Conservation (phyloP, 1,284 basidiomycete species). For the Tilletia setariae region DNA sequence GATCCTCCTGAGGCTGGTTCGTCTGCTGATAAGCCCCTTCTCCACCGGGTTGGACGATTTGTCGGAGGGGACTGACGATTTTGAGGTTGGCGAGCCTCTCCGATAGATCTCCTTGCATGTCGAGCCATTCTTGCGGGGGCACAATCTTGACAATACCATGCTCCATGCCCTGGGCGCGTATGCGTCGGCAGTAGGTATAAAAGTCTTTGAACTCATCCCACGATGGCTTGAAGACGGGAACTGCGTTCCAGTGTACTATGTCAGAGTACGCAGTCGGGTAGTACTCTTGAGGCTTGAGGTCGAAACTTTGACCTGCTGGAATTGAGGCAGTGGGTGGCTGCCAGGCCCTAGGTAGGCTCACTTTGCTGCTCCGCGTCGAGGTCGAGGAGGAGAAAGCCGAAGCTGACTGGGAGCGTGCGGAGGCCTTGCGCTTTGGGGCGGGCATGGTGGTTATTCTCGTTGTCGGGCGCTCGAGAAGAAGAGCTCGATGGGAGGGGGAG, state of each 20-base stretch:
- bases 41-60: conserved; percentile 47
- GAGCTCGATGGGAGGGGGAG: not conserved
- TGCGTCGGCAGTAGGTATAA: conserved; percentile 45
- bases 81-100: conserved; percentile 34
- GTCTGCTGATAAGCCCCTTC: conserved; percentile 48
- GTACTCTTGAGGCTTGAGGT: conserved; percentile 4
- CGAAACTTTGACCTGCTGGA: not conserved
- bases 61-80: conserved; percentile 47
- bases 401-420: not conserved
- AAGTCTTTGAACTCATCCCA: conserved; percentile 52
- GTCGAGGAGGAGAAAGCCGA: not conserved
- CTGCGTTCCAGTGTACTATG: conserved; percentile 24
- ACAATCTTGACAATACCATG: conserved; percentile 52
- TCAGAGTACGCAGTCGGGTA: not conserved
- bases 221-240: conserved; percentile 52
- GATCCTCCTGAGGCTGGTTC: conserved; percentile 42
- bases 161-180: conserved; percentile 50
- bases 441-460: not conserved
- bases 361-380: not conserved
- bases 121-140: conserved; percentile 48
- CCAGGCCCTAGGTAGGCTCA: not conserved
- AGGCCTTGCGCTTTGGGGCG: no score
- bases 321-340: not conserved
- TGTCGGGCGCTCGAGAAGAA: not conserved
- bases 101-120: conserved; percentile 35